Percentiles rank a stretch among this genome's conserved stretches.
These are phyloP conservation scores for Hypoxylon sp. DNA, from an alignment of 2,329 filamentous ascomycete genomes.

Conservation along the genomic window DNA sequence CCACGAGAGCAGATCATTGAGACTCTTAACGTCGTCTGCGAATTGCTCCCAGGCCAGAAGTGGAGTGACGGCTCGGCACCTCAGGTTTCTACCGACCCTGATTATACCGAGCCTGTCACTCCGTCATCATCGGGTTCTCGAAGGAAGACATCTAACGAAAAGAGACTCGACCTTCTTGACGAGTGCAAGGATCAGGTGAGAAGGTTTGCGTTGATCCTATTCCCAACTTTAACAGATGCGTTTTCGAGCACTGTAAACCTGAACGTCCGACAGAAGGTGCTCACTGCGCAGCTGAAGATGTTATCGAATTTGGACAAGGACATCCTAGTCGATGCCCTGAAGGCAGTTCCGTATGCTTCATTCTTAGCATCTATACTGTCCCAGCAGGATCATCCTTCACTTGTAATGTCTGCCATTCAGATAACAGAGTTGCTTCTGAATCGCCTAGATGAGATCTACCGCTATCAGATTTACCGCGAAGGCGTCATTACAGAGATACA, in stretches of 20 bases:
- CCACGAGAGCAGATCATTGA: constrained; percentile 97
- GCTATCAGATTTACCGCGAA: constrained; percentile 97
- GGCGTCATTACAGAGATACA: constrained; percentile 93
- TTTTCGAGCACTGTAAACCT: constrained; percentile 98
- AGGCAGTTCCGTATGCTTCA: constrained; percentile 92
- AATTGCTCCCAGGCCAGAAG: constrained; percentile 85
- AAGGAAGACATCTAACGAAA: constrained; percentile 78
- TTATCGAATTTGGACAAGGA: constrained; percentile 90
- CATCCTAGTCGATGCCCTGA: constrained; percentile 88
- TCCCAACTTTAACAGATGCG: constrained; percentile 95
- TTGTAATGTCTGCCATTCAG: constrained; percentile 90
- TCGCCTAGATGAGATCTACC: constrained; percentile 88
- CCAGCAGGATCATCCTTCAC: constrained; percentile 89
- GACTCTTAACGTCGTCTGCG: constrained; percentile 97
- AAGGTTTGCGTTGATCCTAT: constrained; percentile 91
- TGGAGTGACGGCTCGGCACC: constrained; percentile 63
- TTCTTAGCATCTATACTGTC: constrained; percentile 95
- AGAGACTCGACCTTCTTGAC: constrained; percentile 84
- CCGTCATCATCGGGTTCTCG: constrained; percentile 60
- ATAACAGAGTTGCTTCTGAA: constrained; percentile 90
- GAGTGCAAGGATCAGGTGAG: constrained; percentile 89
- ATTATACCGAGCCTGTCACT: constrained; percentile 59
- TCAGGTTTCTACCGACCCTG: constrained; percentile 51
- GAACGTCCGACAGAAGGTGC: constrained; percentile 92
- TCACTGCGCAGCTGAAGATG: constrained; percentile 98